A percentile compares a stretch with the other conserved stretches of the same genome.
Conservation (phyloP, 1,284 basidiomycete genomes). For the Irpex rosettiformis region DNA sequence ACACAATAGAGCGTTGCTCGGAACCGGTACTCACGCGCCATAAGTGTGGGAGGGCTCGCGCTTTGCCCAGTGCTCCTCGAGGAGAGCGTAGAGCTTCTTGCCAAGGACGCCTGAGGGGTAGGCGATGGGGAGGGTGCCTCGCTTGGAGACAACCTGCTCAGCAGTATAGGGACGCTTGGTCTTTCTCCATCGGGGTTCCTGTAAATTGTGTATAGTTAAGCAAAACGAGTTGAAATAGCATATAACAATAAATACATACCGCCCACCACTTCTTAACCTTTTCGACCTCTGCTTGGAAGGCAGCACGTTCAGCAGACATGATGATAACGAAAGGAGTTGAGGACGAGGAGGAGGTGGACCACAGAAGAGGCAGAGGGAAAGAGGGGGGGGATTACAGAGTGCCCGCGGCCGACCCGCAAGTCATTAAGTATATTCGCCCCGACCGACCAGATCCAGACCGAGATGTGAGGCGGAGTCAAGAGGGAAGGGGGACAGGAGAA, state of each 20-base stretch:
- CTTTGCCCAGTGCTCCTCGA: conserved; percentile 65
- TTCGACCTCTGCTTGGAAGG: conserved; percentile 80
- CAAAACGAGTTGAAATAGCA: conserved; percentile 1
- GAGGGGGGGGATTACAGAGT: conserved; percentile 6
- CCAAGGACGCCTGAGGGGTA: conserved; percentile 87
- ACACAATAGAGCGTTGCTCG: neutral
- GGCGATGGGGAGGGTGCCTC: conserved; percentile 81
- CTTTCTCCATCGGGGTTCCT: conserved; percentile 85
- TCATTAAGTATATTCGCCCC: conserved; percentile 11
- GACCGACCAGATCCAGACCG: conserved; percentile 11
- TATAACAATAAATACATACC: conserved; percentile 41
- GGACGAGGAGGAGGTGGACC: conserved; percentile 1
- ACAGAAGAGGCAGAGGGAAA: conserved; percentile 3
- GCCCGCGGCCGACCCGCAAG: conserved; percentile 3
- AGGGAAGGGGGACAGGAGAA: neutral
- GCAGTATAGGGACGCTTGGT: conserved; percentile 91
- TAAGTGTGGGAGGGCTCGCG: conserved; percentile 91
- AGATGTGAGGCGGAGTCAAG: conserved; percentile 9
- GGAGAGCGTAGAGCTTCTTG: conserved; percentile 82
- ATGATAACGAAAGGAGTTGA: conserved; percentile 13
- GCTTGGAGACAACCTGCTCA: conserved; percentile 90
- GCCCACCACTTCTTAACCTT: conserved; percentile 92
- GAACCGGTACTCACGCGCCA: conserved; percentile 79
- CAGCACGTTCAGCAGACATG: conserved; percentile 60
- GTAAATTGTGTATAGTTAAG: conserved; percentile 12